Conservation (phyloP, 108 stramenopile species). For the Fragilaria radians region DNA sequence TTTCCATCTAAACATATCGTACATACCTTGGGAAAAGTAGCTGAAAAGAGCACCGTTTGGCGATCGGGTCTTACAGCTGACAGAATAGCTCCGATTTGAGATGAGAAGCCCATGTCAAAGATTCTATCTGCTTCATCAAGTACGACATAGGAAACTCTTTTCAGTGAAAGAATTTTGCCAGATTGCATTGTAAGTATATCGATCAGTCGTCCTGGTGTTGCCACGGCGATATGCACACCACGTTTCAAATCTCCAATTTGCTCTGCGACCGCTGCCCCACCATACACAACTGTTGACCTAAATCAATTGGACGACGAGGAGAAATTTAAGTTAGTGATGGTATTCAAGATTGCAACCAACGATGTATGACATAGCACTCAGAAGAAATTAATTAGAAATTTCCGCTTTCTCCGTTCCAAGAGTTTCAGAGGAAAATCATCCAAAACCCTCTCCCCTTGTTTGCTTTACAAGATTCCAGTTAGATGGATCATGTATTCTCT, state of each 20-base stretch:
- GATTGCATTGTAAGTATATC: slow-evolving; percentile 98
- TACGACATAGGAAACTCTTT: slow-evolving; percentile 92
- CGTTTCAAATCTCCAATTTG: slow-evolving; percentile 97
- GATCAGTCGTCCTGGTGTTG: slow-evolving; percentile 97
- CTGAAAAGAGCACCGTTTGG: slow-evolving; percentile 95
- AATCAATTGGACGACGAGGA: neutral
- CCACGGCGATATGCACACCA: slow-evolving; percentile 94
- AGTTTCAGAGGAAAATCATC: too few species aligned
- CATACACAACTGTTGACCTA: slow-evolving; percentile 92
- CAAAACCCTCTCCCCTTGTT: too few species aligned
- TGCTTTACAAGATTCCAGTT: too few species aligned
- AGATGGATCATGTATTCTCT: neutral
- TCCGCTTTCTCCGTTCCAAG: neutral
- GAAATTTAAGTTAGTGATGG: neutral
- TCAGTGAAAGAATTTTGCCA: slow-evolving; percentile 86
- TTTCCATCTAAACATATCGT: too few species aligned
- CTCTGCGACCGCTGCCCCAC: slow-evolving; percentile 94
- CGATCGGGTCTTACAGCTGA: slow-evolving; percentile 91
- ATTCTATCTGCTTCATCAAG: slow-evolving; percentile 99
- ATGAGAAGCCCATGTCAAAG: slow-evolving; percentile 99
- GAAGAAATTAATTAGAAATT: neutral
- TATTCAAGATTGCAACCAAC: neutral
- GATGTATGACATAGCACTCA: neutral
- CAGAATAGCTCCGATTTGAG: slow-evolving; percentile 93
- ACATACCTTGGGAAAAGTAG: slow-evolving; percentile 91